Percentiles rank a stretch among this genome's conserved stretches.
These are phyloP conservation scores for Camillea tinctor DNA, from an alignment of 2,329 filamentous ascomycete genomes.

Conservation along the genomic window DNA sequence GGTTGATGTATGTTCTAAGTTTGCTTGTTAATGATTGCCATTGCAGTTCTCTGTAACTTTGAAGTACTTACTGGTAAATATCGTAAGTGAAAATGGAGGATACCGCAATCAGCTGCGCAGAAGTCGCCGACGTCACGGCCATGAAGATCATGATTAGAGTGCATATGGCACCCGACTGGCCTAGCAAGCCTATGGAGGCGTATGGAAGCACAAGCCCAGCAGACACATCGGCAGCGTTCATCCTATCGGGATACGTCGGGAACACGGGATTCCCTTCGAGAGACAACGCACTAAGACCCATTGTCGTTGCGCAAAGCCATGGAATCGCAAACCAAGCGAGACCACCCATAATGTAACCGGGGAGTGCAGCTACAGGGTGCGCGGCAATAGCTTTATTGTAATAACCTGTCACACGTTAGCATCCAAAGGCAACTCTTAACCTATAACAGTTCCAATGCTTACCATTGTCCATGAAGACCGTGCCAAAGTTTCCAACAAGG, in stretches of 20 bases:
- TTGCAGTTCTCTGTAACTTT: neutral
- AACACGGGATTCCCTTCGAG: slow-evolving; percentile 70
- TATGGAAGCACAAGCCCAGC: slow-evolving; percentile 84
- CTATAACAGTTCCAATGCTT: neutral
- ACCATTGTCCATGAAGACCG: slow-evolving; percentile 57
- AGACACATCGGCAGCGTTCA: slow-evolving; percentile 69
- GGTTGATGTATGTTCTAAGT: slow-evolving; percentile 75
- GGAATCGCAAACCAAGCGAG: slow-evolving; percentile 89
- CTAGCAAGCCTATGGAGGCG: slow-evolving; percentile 76
- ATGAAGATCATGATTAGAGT: slow-evolving; percentile 82
- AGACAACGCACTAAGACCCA: slow-evolving; percentile 77
- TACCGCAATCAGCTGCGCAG: slow-evolving; percentile 79
- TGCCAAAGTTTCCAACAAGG: slow-evolving; percentile 76
- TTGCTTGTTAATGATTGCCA: neutral
- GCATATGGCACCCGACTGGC: slow-evolving; percentile 73
- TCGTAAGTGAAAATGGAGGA: slow-evolving; percentile 87
- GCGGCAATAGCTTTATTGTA: slow-evolving; percentile 92
- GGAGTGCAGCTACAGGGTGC: slow-evolving; percentile 75
- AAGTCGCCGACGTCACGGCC: slow-evolving; percentile 81
- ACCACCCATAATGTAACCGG: slow-evolving; percentile 82
- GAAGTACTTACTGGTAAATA: slow-evolving; percentile 53
- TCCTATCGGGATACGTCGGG: slow-evolving; percentile 68
- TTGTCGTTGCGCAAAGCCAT: slow-evolving; percentile 81
- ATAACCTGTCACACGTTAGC: slow-evolving; percentile 56
- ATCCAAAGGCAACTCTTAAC: neutral